Evolutionary conservation across 768 basidiomycete species (phyloP).

Genomic region (Serendipita indica): DNA sequence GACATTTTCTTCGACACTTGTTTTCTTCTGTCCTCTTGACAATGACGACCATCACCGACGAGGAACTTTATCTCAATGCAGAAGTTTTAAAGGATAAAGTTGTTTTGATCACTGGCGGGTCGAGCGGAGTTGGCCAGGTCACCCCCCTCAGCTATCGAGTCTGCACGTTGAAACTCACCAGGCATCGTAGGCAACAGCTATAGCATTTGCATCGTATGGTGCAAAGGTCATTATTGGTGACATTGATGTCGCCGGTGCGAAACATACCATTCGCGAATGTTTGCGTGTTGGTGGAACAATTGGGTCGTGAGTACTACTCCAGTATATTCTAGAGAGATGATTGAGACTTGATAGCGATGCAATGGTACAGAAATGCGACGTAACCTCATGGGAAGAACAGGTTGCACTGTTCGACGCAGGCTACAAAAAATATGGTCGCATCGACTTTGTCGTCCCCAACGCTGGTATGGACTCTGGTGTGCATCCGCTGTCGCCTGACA

Average conservation of each 20-base stretch:
- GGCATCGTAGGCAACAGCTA: conserved; percentile 35
- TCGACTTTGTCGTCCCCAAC: conserved; percentile 37
- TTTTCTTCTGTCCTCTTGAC: too few species aligned
- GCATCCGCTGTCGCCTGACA: too few species aligned
- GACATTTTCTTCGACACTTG: too few species aligned
- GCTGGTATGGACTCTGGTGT: too few species aligned
- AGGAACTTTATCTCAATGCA: conserved; percentile 30
- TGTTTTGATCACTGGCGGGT: conserved; percentile 37
- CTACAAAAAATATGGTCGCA: conserved; percentile 30
- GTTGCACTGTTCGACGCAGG: conserved; percentile 38
- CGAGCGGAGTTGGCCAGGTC: not conserved
- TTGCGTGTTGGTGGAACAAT: conserved; percentile 31
- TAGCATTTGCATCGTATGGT: conserved; percentile 32
- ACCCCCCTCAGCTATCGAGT: conserved; percentile 26
- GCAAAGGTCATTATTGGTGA: conserved; percentile 42
- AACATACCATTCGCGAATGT: conserved; percentile 30
- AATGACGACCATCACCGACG: conserved; percentile 36
- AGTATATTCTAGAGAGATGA: not conserved
- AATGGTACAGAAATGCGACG: conserved; percentile 32
- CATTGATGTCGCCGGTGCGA: conserved; percentile 28
- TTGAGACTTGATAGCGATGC: conserved; percentile 25
- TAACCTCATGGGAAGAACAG: conserved; percentile 40
- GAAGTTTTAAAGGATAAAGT: conserved; percentile 32
- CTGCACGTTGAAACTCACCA: conserved; percentile 21
- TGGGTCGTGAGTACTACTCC: not conserved